phyloP scores from a whole-genome alignment of 441 rosid genomes.

The Hura crepitans region DNA sequence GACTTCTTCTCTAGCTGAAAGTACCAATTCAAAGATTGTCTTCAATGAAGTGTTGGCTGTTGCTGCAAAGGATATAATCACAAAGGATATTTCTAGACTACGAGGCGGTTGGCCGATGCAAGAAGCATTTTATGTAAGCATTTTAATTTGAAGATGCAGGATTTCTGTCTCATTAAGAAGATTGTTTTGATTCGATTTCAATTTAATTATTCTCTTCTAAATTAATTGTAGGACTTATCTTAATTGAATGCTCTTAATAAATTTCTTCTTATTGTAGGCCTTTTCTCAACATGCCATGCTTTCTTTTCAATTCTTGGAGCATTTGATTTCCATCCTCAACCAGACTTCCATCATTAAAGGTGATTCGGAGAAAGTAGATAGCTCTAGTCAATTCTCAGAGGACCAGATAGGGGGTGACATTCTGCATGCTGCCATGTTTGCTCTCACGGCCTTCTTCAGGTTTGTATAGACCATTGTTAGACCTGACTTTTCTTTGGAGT shows the following conservation, averaged over 20 bases:
- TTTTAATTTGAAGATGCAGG: conserved; percentile 18
- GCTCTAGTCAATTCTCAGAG: conserved; percentile 40
- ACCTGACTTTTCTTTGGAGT: conserved; percentile 21
- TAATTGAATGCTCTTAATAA: not conserved
- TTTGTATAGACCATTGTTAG: conserved; percentile 30
- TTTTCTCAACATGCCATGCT: conserved; percentile 84
- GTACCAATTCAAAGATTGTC: conserved; percentile 69
- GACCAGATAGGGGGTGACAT: conserved; percentile 57
- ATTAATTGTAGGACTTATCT: not conserved
- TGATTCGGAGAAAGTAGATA: conserved; percentile 65
- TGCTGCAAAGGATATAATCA: conserved; percentile 86
- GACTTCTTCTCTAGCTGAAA: conserved; percentile 87
- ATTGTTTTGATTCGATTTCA: not conserved
- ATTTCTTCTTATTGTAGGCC: conserved; percentile 41
- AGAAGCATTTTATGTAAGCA: conserved; percentile 88
- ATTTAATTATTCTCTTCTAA: not conserved
- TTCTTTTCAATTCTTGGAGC: conserved; percentile 77
- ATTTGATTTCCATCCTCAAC: conserved; percentile 68
- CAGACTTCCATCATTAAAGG: conserved; percentile 47
- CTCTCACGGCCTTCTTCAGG: conserved; percentile 97
- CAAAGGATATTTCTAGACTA: conserved; percentile 94
- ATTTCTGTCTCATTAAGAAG: conserved; percentile 5
- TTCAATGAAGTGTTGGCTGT: conserved; percentile 81
- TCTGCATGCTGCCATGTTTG: conserved; percentile 82
- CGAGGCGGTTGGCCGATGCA: conserved; percentile 99